These are phyloP conservation scores for Chaetomidium leptoderma DNA, from an alignment of 495 filamentous ascomycete species.

Conservation along the genomic window DNA sequence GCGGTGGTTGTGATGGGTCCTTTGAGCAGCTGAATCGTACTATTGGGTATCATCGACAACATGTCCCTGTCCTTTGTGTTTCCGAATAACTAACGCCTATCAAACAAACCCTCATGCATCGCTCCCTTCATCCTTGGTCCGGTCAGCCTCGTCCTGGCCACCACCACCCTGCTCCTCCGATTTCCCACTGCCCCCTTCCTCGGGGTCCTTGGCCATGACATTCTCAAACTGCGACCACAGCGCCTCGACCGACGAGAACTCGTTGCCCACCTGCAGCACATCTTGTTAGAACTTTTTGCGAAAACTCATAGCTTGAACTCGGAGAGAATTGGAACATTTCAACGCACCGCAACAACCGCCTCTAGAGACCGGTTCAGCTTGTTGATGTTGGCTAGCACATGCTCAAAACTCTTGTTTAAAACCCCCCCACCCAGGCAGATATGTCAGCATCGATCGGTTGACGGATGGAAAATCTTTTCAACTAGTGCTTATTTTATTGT, in stretches of 20 bases:
- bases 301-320: background rate
- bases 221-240: constrained; percentile 96
- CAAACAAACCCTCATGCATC: background rate
- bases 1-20: constrained; percentile 2
- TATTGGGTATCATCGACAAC: constrained; percentile 7
- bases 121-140: constrained; percentile 1
- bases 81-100: no score
- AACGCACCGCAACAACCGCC: constrained; percentile 77
- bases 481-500: background rate
- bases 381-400: constrained; percentile 94
- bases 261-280: constrained; percentile 90
- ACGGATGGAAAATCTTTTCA: background rate
- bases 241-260: constrained; percentile 93
- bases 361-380: constrained; percentile 89
- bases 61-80: no score
- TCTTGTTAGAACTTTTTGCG: background rate
- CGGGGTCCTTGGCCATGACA: constrained; percentile 78
- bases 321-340: background rate
- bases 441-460: background rate
- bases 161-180: constrained; percentile 28
- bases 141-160: constrained; percentile 13
- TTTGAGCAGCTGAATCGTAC: background rate
- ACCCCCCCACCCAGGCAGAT: background rate
- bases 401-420: constrained; percentile 68
- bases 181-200: constrained; percentile 42